Evolutionary conservation across 306 rosid species (phyloP).

Genomic region (Lathyrus sativus): DNA sequence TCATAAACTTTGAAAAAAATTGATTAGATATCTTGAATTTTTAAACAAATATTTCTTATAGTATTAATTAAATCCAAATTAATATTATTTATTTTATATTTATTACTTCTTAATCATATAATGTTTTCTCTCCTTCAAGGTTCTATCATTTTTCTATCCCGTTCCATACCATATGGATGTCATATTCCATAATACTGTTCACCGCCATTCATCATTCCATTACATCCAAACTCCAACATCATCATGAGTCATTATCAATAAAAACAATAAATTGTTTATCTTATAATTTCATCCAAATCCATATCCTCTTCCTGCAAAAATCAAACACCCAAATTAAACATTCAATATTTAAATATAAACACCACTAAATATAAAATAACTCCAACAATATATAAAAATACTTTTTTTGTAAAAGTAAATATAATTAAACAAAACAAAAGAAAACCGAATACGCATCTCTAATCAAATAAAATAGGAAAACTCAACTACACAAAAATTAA

Average conservation of each 20-base stretch:
- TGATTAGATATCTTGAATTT: no score
- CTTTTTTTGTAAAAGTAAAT: neutral
- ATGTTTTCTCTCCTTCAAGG: neutral
- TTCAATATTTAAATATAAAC: neutral
- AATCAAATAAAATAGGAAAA: neutral
- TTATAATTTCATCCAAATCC: slow-evolving; percentile 31
- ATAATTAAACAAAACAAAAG: neutral
- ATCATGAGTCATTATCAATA: slow-evolving; percentile 6
- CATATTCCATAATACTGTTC: neutral
- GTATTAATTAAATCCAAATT: no score
- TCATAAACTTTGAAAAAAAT: no score
- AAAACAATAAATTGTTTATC: slow-evolving; percentile 5
- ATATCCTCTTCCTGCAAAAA: slow-evolving; percentile 42
- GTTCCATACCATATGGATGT: slow-evolving; percentile 1
- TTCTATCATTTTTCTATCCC: neutral
- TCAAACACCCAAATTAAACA: slow-evolving; percentile 29
- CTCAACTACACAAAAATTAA: neutral
- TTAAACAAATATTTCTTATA: no score
- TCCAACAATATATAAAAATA: neutral
- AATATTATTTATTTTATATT: neutral
- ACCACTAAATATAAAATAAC: neutral
- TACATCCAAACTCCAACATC: neutral
- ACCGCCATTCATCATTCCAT: neutral
- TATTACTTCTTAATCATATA: neutral
- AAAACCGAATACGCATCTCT: neutral